Evolutionary conservation across 2,329 filamentous ascomycete species (phyloP).

Genomic region (Spiromastix sp.): DNA sequence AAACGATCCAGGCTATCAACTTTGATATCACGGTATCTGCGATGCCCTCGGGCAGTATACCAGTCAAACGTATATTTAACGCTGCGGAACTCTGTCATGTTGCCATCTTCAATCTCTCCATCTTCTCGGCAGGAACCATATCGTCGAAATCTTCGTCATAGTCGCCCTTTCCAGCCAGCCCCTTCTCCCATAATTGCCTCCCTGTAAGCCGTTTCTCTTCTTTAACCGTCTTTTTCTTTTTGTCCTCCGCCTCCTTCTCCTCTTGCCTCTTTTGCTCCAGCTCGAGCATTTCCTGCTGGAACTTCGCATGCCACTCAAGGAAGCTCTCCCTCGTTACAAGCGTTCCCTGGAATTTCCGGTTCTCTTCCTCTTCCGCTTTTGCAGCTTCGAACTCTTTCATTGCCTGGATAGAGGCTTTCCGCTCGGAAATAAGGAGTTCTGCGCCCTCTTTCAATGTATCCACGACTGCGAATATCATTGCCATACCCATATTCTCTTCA

Average conservation of each 20-base stretch:
- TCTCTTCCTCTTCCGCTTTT: slow-evolving; percentile 75
- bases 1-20: too few species aligned
- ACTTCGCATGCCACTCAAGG: slow-evolving; percentile 67
- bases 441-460: slow-evolving; percentile 80
- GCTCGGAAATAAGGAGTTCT: slow-evolving; percentile 70
- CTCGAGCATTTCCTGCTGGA: slow-evolving; percentile 72
- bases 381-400: slow-evolving; percentile 43
- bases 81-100: too few species aligned
- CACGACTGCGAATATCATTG: slow-evolving; percentile 91
- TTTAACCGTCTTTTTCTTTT: slow-evolving; percentile 67
- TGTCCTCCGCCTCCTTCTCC: slow-evolving; percentile 67
- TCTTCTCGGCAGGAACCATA: slow-evolving; percentile 42
- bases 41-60: too few species aligned
- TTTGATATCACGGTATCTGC: too few species aligned
- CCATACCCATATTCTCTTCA: slow-evolving; percentile 90
- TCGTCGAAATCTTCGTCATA: slow-evolving; percentile 60
- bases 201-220: slow-evolving; percentile 58
- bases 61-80: too few species aligned
- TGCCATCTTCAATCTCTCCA: slow-evolving; percentile 64
- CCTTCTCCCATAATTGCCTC: slow-evolving; percentile 67
- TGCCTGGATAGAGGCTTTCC: slow-evolving; percentile 53
- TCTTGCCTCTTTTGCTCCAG: slow-evolving; percentile 52
- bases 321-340: slow-evolving; percentile 82
- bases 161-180: slow-evolving; percentile 55
- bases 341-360: slow-evolving; percentile 89